Evolutionary conservation across 768 basidiomycete genomes (phyloP).

Genomic region (Russula dissimulans): DNA sequence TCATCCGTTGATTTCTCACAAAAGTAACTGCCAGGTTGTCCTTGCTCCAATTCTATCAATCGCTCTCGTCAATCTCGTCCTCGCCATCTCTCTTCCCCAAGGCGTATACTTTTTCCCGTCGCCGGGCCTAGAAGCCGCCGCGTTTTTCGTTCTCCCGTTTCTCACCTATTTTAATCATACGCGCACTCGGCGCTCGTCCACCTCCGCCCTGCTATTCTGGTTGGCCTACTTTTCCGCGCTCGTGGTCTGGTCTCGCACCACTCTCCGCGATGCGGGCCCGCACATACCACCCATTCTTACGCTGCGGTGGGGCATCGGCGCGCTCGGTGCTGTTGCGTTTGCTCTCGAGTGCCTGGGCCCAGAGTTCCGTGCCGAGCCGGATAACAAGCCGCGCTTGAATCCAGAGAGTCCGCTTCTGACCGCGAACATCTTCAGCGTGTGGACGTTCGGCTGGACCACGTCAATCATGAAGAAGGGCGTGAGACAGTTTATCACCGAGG

Average conservation of each 20-base stretch:
- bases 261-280: conserved; percentile 26
- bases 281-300: conserved; percentile 31
- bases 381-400: conserved; percentile 28
- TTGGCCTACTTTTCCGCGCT: conserved; percentile 48
- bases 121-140: conserved; percentile 50
- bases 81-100: conserved; percentile 30
- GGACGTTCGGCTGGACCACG: conserved; percentile 85
- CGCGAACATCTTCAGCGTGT: conserved; percentile 75
- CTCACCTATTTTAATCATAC: conserved; percentile 64
- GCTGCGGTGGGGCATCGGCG: conserved; percentile 36
- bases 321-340: conserved; percentile 47
- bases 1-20: background rate
- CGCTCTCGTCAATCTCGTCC: conserved; percentile 36
- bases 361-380: conserved; percentile 33
- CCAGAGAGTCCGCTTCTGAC: conserved; percentile 63
- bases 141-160: conserved; percentile 37
- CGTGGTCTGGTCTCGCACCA: conserved; percentile 54
- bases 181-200: conserved; percentile 59
- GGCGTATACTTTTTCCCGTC: conserved; percentile 39
- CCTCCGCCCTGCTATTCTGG: conserved; percentile 75
- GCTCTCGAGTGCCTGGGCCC: conserved; percentile 63
- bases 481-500: conserved; percentile 61
- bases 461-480: conserved; percentile 65
- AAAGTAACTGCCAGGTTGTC: conserved; percentile 32
- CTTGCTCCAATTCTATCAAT: conserved; percentile 38